Percentiles rank a stretch among this genome's conserved stretches.
These are phyloP conservation scores for Dryadomyces sulphureus DNA, from an alignment of 2,329 filamentous ascomycete species.

Conservation along the genomic window DNA sequence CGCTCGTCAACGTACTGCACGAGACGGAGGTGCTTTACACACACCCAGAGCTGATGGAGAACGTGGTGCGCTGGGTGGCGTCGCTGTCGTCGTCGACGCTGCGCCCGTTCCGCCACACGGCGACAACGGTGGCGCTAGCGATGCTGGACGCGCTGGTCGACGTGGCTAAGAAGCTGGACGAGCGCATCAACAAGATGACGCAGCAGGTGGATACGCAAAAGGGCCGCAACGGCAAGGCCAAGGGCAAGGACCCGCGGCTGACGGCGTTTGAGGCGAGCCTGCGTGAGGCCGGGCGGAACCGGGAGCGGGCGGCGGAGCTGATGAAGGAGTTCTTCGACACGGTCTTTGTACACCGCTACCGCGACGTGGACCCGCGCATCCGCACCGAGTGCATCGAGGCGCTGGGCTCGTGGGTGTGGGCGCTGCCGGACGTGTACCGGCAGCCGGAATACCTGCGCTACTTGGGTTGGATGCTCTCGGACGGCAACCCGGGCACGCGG, in stretches of 20 bases:
- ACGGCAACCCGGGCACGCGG: constrained; percentile 57
- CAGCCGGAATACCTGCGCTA: constrained; percentile 85
- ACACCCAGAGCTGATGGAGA: constrained; percentile 66
- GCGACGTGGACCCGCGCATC: constrained; percentile 82
- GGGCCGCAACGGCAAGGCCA: constrained; percentile 47
- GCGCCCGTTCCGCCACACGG: constrained; percentile 86
- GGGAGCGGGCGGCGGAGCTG: constrained; percentile 53
- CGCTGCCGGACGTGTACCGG: constrained; percentile 75
- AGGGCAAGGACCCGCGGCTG: constrained; percentile 56
- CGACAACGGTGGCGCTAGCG: constrained; percentile 69
- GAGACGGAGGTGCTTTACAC: constrained; percentile 70
- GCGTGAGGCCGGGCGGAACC: constrained; percentile 52
- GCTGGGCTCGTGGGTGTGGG: constrained; percentile 76
- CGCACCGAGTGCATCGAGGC: constrained; percentile 78
- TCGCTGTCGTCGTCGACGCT: constrained; percentile 81
- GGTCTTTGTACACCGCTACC: constrained; percentile 89
- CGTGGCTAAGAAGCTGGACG: constrained; percentile 28
- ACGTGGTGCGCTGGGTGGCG: constrained; percentile 76
- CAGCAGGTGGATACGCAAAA: constrained; percentile 68
- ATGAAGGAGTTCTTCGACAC: constrained; percentile 83
- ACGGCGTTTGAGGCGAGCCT: constrained; percentile 59
- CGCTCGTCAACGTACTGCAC: constrained; percentile 64
- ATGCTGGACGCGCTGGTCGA: constrained; percentile 60
- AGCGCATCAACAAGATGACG: constrained; percentile 56
- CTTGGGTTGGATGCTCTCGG: constrained; percentile 88